A percentile compares a stretch with the other conserved stretches of the same genome.
Conservation (phyloP, 192 early-diverging fungal species). For the Phlyctochytrium bullatum region DNA sequence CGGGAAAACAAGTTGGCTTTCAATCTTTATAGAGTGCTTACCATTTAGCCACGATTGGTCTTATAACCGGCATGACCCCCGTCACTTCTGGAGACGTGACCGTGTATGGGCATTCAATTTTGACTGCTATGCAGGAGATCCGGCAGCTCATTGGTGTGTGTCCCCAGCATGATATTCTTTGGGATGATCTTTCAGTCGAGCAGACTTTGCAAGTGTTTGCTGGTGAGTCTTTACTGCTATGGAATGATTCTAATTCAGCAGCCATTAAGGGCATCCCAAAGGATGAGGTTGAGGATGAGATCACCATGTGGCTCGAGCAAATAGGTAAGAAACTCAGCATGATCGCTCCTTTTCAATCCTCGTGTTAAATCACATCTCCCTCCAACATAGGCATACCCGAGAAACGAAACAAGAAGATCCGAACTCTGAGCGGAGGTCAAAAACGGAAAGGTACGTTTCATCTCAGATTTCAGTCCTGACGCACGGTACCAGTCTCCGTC, state of each 20-base stretch:
- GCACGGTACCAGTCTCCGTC: constrained; percentile 25
- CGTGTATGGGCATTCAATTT: constrained; percentile 35
- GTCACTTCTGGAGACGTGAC: constrained; percentile 55
- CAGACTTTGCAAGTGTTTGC: constrained; percentile 50
- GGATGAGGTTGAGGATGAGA: constrained; percentile 18
- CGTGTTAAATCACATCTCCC: not conserved
- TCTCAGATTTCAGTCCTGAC: not conserved
- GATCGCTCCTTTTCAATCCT: not conserved
- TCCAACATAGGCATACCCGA: constrained; percentile 14
- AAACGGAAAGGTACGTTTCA: constrained; percentile 49
- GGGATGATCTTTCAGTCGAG: constrained; percentile 41
- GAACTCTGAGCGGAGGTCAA: constrained; percentile 52
- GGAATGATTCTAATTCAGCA: not conserved
- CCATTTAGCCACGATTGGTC: constrained; percentile 53
- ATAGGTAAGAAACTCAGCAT: not conserved
- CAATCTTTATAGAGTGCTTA: not conserved
- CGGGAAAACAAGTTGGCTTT: constrained; percentile 55
- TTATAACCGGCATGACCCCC: constrained; percentile 57
- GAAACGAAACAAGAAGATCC: constrained; percentile 33
- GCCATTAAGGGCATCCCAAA: constrained; percentile 47
- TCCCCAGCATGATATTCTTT: constrained; percentile 56
- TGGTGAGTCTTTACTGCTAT: not conserved
- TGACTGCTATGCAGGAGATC: not conserved
- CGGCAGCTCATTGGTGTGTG: constrained; percentile 42
- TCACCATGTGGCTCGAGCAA: constrained; percentile 11